These are phyloP conservation scores for Solanum lignicaule DNA, from an alignment of 257 asterid species.

Conservation along the genomic window DNA sequence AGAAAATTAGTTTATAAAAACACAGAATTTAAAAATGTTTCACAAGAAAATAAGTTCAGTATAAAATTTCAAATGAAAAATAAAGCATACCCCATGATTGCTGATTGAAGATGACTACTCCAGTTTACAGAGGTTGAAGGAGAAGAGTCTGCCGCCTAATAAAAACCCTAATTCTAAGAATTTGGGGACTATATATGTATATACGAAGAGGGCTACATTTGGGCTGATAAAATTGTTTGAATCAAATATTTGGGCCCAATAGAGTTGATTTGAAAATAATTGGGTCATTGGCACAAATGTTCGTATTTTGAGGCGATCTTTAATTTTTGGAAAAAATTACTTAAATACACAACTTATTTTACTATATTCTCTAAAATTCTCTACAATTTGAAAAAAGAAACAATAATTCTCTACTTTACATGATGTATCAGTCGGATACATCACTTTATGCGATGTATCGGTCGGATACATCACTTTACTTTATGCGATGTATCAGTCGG, in stretches of 20 bases:
- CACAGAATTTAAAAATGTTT: neutral
- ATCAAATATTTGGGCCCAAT: neutral
- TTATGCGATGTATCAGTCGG: too few species aligned
- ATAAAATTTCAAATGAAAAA: neutral
- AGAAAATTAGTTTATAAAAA: neutral
- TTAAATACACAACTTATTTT: too few species aligned
- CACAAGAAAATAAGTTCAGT: neutral
- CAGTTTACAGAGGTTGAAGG: conserved; percentile 1
- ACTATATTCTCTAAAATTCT: too few species aligned
- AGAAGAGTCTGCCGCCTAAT: conserved; percentile 1
- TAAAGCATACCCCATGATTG: conserved; percentile 46
- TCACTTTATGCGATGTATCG: too few species aligned
- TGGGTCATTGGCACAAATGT: neutral
- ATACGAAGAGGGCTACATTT: neutral
- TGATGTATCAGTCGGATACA: too few species aligned
- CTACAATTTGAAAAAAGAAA: too few species aligned
- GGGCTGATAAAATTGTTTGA: neutral
- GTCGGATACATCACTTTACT: too few species aligned
- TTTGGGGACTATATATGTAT: neutral
- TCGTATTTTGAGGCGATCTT: neutral
- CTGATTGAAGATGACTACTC: conserved; percentile 7
- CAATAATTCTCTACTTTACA: too few species aligned
- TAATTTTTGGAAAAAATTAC: too few species aligned
- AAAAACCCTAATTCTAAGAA: conserved; percentile 10
- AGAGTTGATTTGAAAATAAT: neutral